Percentiles rank a stretch among this genome's conserved stretches.
phyloP scores from a whole-genome alignment of 345 rosid genomes.

The Aquilaria malaccensis region DNA sequence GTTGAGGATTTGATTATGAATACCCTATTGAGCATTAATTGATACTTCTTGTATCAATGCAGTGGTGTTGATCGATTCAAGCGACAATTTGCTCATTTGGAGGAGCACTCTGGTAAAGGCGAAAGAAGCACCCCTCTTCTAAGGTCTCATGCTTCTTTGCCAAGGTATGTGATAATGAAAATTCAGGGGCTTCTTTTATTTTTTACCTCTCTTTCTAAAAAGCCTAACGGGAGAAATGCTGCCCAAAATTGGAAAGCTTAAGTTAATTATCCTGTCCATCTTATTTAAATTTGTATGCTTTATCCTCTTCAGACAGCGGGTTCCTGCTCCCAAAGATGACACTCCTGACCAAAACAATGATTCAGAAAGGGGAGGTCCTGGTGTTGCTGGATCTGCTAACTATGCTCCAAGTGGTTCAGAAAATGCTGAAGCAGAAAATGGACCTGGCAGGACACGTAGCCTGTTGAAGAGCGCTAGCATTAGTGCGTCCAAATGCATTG shows the following conservation, averaged over 20 bases:
- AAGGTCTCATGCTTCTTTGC: constrained; percentile 93
- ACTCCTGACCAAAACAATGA: constrained; percentile 20
- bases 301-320: constrained; percentile 63
- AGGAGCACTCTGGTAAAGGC: constrained; percentile 80
- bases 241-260: neutral
- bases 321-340: constrained; percentile 60
- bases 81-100: constrained; percentile 97
- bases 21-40: no score
- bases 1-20: no score
- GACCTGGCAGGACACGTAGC: constrained; percentile 41
- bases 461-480: constrained; percentile 92
- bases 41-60: constrained; percentile 11
- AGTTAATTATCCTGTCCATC: neutral
- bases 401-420: constrained; percentile 45
- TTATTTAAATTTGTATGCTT: neutral
- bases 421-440: constrained; percentile 25
- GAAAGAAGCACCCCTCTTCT: constrained; percentile 74
- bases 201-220: neutral
- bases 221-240: constrained; percentile 1
- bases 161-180: constrained; percentile 45
- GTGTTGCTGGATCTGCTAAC: constrained; percentile 43
- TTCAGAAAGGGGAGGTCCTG: constrained; percentile 31
- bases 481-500: constrained; percentile 89
- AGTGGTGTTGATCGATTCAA: constrained; percentile 99
- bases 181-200: neutral